Percentiles rank a stretch among this genome's conserved stretches.
Evolutionary conservation across 805 yeast species (phyloP).

Genomic region (Groenewaldozyma tartarivorans): DNA sequence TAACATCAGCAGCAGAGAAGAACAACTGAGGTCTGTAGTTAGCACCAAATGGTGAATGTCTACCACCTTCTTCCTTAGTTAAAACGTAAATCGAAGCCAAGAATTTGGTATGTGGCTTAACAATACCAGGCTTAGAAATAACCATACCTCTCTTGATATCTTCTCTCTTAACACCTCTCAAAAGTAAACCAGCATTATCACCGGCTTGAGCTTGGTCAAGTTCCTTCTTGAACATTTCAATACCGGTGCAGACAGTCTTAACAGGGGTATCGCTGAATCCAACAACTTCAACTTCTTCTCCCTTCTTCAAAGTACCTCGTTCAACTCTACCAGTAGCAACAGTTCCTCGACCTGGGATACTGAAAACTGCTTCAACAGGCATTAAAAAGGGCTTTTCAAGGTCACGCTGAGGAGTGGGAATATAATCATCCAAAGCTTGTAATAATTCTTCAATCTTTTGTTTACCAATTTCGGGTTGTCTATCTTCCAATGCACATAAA

Average conservation of each 20-base stretch:
- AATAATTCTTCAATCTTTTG: slow-evolving; percentile 74
- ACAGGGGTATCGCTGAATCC: slow-evolving; percentile 80
- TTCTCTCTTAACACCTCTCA: slow-evolving; percentile 98
- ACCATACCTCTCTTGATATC: slow-evolving; percentile 97
- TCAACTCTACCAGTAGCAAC: slow-evolving; percentile 98
- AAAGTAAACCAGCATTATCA: slow-evolving; percentile 95
- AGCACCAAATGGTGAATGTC: slow-evolving; percentile 94
- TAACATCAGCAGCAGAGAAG: slow-evolving; percentile 92
- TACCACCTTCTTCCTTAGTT: slow-evolving; percentile 98
- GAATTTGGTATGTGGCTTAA: slow-evolving; percentile 87
- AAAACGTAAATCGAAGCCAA: slow-evolving; percentile 87
- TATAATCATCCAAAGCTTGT: slow-evolving; percentile 86
- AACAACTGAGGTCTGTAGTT: slow-evolving; percentile 98
- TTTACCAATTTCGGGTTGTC: slow-evolving; percentile 83
- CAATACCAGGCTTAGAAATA: slow-evolving; percentile 82
- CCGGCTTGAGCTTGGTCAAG: slow-evolving; percentile 97
- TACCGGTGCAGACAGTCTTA: slow-evolving; percentile 94
- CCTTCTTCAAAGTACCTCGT: slow-evolving; percentile 95
- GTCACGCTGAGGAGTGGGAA: slow-evolving; percentile 96
- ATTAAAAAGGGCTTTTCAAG: slow-evolving; percentile 91
- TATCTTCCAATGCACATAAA: slow-evolving; percentile 85
- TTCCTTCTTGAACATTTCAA: slow-evolving; percentile 99
- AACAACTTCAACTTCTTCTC: slow-evolving; percentile 96
- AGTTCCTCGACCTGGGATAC: slow-evolving; percentile 99
- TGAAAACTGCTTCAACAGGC: slow-evolving; percentile 96